Evolutionary conservation across 140 eudicot species (phyloP).

Genomic region (Oenanthe javanica): DNA sequence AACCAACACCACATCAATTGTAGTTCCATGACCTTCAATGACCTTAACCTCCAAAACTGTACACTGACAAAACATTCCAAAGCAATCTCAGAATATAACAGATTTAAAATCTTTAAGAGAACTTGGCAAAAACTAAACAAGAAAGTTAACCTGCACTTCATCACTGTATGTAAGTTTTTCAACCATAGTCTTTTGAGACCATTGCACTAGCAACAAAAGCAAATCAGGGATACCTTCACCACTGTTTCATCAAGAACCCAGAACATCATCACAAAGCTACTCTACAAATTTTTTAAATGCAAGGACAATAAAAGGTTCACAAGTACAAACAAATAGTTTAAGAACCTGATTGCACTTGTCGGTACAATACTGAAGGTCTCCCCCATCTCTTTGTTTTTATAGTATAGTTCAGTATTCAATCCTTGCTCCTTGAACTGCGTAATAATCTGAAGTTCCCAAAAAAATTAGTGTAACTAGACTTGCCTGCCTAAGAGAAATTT

Average conservation of each 20-base stretch:
- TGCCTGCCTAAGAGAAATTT: not conserved
- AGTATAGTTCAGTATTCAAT: constrained; percentile 76
- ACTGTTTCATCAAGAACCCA: constrained; percentile 35
- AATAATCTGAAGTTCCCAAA: constrained; percentile 37
- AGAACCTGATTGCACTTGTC: constrained; percentile 84
- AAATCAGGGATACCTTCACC: constrained; percentile 96
- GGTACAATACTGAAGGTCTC: constrained; percentile 76
- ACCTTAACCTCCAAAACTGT: constrained; percentile 98
- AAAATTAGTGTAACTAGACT: constrained; percentile 10
- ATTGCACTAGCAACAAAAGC: constrained; percentile 60
- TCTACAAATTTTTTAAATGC: not conserved
- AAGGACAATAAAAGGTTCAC: not conserved
- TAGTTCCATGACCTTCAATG: constrained; percentile 93
- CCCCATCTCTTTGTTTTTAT: constrained; percentile 67
- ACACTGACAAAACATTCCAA: constrained; percentile 42
- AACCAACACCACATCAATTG: constrained; percentile 86
- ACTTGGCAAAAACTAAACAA: not conserved
- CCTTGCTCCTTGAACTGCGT: constrained; percentile 93
- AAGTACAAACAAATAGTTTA: not conserved
- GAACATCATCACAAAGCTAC: constrained; percentile 2
- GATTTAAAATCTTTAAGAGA: not conserved
- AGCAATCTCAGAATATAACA: constrained; percentile 2
- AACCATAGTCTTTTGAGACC: constrained; percentile 95
- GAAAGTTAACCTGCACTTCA: constrained; percentile 56
- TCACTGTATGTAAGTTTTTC: constrained; percentile 65